Evolutionary conservation across 805 yeast genomes (phyloP), one percentile per base, ranked within the genome.

Genomic region (Tetrapisispora iriomotensis): DNA sequence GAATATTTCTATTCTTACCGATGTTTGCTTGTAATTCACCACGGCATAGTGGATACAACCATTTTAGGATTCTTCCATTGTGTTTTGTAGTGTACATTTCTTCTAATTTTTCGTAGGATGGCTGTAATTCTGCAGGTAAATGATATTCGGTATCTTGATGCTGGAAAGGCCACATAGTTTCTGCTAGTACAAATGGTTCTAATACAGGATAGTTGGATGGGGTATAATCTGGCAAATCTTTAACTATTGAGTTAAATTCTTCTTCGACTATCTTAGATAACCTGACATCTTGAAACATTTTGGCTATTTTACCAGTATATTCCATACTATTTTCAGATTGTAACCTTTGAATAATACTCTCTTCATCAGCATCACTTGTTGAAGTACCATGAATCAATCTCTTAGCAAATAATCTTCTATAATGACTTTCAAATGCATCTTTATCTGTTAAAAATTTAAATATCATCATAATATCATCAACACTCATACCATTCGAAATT

Each of bases 11-110:
- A 27, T 82, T 79, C 49, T 80, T 79, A 6, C 90, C 74, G 45
- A 87, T 71, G 56, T 85, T 82, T 9, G 94, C 95, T 61, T 80
- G 83, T 41, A 92, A 64, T 59, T 92, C 99, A 44, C 94, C 92
- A 60, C 90, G 82, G 34, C 94, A 85, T 56, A 85, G 77, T 51
- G 86, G 82, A 96, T 96, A 92, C 43, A 90, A 72, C 99, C 99
- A 92, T 55, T 84, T 82, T 51, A 92, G 72, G 47, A 85, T 78
- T 61, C 97, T 74, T 10, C 96, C 96, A 45, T 69, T 75, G 61
- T 90, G 96, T 52, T 82, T 80, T 26, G 70, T 66, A 31, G 74
- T 69, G 60, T 90, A 94, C 43, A 82, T 70, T 29, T 72, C 70
- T 41, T 77, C 77, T 40, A 90, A 77, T 39, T 74, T 74, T 38